Conservation (phyloP, 805 yeast species). For the Hanseniaspora pseudoguilliermondii region DNA sequence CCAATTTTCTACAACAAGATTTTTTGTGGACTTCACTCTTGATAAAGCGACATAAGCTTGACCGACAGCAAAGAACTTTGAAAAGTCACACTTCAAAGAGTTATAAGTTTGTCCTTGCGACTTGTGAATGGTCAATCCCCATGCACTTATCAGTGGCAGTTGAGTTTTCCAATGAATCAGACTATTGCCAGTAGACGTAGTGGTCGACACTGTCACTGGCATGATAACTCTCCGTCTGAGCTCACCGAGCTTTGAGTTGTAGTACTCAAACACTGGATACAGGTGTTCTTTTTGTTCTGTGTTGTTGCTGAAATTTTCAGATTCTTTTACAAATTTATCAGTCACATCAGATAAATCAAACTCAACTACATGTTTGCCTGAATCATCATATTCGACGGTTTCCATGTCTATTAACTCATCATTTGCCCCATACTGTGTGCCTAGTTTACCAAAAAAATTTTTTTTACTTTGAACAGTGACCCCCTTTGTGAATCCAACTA, state of each 20-base stretch:
- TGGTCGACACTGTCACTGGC: conserved; percentile 71
- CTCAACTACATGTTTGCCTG: background rate
- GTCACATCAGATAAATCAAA: background rate
- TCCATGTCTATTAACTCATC: conserved; percentile 29
- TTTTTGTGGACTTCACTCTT: conserved; percentile 72
- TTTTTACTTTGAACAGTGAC: too few species aligned
- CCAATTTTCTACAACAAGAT: conserved; percentile 72
- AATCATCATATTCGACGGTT: conserved; percentile 18
- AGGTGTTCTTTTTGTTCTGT: background rate
- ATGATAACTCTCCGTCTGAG: background rate
- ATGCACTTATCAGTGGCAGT: conserved; percentile 80
- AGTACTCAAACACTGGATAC: conserved; percentile 2
- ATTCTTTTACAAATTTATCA: background rate
- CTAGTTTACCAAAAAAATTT: too few species aligned
- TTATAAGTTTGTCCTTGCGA: conserved; percentile 87
- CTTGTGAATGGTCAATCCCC: conserved; percentile 93
- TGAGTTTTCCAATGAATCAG: conserved; percentile 65
- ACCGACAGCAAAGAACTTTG: conserved; percentile 71
- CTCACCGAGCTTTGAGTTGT: background rate
- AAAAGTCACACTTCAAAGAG: conserved; percentile 63
- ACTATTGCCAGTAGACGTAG: conserved; percentile 50
- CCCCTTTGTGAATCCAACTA: conserved; percentile 35
- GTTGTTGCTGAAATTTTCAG: background rate
- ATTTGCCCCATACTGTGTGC: too few species aligned
- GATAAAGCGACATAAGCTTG: conserved; percentile 94